Base-by-base conservation (phyloP, 139 green algal genomes). In the Trebouxia sp. region DNA sequence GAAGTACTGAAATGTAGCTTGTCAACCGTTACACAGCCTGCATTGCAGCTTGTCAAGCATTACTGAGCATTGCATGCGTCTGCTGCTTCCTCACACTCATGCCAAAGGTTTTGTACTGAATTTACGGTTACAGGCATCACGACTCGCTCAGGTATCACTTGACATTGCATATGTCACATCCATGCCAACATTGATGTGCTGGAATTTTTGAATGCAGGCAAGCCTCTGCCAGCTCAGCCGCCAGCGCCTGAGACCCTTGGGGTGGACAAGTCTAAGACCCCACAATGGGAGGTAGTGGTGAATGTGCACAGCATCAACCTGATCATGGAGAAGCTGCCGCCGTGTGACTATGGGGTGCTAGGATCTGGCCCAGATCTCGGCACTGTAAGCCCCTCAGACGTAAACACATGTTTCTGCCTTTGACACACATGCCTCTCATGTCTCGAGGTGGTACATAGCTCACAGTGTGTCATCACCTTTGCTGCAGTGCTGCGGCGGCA, bases 221-320 rank as follows among this genome's bases (percentile, higher is more conserved):
- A 50, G 20, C 47, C 42, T 20, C 43, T 83, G 53, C 77, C 70
- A 50, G 22, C 78, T 10, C 39, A 47, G 28, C 38, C 75, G 5
- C 66, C 80, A 6, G 79, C 81, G 53, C 74, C 83, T 37, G 66
- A 56, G 7, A 66, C 24, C 10, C 65, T 85, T 41, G 80, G 84
- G 14, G 58, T 85, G 26, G 41, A 80, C 55, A 32, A 48, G 24
- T 58, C 55, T 24, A 42, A 75, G 53, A 48, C 65, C 6, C 80
- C 75, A 10, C 35, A 24, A 14, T 83, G 83, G 83, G 17, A 78
- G 45, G 51, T 87, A 15, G 83, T 80, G 47, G 77, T 86, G 26
- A 51, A 80, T 38, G 50, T 82, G 22, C 38, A 38, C 47, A 45
- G 11, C 30, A 53, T 85, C 24, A 38, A 10, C 45, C 28, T 80